These are phyloP conservation scores for Euphorbia peplus DNA, from an alignment of 345 rosid genomes.

Conservation along the genomic window DNA sequence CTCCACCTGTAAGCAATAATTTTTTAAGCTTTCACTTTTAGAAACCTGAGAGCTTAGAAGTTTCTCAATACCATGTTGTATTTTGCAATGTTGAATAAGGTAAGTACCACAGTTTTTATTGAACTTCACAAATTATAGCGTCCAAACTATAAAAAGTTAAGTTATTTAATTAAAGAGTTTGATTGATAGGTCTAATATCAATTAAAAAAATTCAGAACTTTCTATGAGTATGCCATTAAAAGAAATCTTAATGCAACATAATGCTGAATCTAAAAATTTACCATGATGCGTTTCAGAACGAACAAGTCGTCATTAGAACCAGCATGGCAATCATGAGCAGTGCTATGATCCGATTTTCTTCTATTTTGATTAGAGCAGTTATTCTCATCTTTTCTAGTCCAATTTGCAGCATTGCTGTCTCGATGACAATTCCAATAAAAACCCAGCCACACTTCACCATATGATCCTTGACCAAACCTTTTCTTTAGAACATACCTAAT, in stretches of 20 bases:
- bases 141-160: background rate
- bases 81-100: slow-evolving; percentile 1
- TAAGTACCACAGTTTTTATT: background rate
- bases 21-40: background rate
- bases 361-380: slow-evolving; percentile 22
- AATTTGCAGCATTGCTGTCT: slow-evolving; percentile 41
- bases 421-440: slow-evolving; percentile 74
- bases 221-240: background rate
- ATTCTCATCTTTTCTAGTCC: slow-evolving; percentile 40
- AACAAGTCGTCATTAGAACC: slow-evolving; percentile 48
- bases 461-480: slow-evolving; percentile 86
- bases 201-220: background rate
- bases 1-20: slow-evolving; percentile 65
- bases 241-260: background rate
- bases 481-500: slow-evolving; percentile 76
- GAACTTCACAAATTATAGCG: background rate
- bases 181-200: background rate
- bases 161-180: background rate
- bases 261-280: slow-evolving; percentile 24
- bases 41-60: background rate
- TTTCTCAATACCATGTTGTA: background rate
- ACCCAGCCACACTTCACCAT: slow-evolving; percentile 97
- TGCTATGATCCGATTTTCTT: slow-evolving; percentile 34
- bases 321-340: slow-evolving; percentile 37
- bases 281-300: slow-evolving; percentile 93